These are phyloP conservation scores for Talaromyces atroroseus DNA, from an alignment of 2,329 filamentous ascomycete species.

Conservation along the genomic window DNA sequence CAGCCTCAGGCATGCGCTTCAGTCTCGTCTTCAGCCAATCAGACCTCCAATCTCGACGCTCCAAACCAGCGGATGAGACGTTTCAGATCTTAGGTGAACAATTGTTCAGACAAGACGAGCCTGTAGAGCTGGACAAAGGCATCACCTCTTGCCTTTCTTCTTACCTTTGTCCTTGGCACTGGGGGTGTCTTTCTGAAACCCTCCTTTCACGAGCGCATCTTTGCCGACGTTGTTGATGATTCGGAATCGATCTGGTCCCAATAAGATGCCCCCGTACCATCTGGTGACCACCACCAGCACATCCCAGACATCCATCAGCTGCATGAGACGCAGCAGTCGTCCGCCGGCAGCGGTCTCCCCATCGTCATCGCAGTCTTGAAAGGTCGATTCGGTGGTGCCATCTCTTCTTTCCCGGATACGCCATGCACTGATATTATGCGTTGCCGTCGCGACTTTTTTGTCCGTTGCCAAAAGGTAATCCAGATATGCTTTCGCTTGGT, in stretches of 20 bases:
- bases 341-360: conserved; percentile 89
- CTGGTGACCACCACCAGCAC: conserved; percentile 86
- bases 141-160: conserved; percentile 47
- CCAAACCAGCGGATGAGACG: not conserved
- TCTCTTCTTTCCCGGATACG: conserved; percentile 55
- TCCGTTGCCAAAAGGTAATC: conserved; percentile 73
- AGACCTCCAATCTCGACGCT: not conserved
- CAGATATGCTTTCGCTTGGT: conserved; percentile 66
- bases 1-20: not conserved
- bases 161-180: conserved; percentile 47
- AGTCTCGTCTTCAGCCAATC: not conserved
- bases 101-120: not conserved
- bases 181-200: conserved; percentile 55
- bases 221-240: conserved; percentile 82
- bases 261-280: conserved; percentile 89
- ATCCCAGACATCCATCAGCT: conserved; percentile 91
- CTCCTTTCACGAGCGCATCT: conserved; percentile 75
- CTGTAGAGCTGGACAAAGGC: not conserved
- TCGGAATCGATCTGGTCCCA: conserved; percentile 84
- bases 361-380: conserved; percentile 93
- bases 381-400: conserved; percentile 50
- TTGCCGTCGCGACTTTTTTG: conserved; percentile 76
- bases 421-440: conserved; percentile 96
- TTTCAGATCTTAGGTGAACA: not conserved
- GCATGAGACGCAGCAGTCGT: conserved; percentile 80